Evolutionary conservation across 106 monocot genomes (phyloP), one percentile per base, ranked within the genome.

Genomic region (Apostasia ramifera): DNA sequence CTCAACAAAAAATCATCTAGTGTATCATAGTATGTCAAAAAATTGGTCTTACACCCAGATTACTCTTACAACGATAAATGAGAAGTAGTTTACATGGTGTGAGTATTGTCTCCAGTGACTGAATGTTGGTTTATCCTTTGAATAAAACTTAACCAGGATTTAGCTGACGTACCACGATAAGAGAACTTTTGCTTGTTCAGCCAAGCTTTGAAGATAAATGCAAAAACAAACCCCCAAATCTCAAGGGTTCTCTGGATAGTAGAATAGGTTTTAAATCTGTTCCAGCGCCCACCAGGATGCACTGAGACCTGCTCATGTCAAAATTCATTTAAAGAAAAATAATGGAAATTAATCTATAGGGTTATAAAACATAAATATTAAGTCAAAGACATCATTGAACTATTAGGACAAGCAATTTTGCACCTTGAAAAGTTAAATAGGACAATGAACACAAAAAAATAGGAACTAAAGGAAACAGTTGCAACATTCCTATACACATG

Each of bases 171-270:
- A 91, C 95, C 95, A 63, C 78, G 81, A 65, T 95, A 95, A 72
- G 95, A 80, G 70, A 95, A 95, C 74, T 95, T 95, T 74, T 82
- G 98, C 67, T 83, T 90, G 81, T 81, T 88, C 53, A 98, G 79
- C 98, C 98, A 98, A 59, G 87, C 72, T 63, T 80, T 98, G 63
- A 90, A 98, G 57, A 84, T 51, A 77, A 98, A 93, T 57, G 81
- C 59, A 74, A 98, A 87, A 76, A 98, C 93, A 81, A 85, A 90
- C 12, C 98, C 92, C 98, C 98, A 98, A 69, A 98, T 98, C 74
- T 98, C 98, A 57, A 98, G 53, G 47, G 98, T 93, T 76, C 98
- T 98, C 78, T 93, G 98, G 70, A 98, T 93, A 59, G 98, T 93
- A 5, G 98, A 98, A 83, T 98, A 98, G 57, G 98, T 90, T 83